These are phyloP conservation scores for Nemania diffusa DNA, from an alignment of 2,329 filamentous ascomycete genomes.

Conservation along the genomic window DNA sequence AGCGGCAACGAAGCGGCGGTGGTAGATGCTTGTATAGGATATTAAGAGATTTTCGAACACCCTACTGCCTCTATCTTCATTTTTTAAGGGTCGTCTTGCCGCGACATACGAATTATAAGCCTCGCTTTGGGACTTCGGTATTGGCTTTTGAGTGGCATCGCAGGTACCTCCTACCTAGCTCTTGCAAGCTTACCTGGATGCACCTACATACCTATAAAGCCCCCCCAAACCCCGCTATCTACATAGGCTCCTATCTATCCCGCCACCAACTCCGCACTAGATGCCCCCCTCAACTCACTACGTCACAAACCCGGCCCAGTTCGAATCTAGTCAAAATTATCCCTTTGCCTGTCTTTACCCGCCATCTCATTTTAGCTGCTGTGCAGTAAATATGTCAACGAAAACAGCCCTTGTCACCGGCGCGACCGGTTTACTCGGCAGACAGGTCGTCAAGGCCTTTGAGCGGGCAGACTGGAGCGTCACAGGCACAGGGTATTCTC, in stretches of 20 bases:
- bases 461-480: slow-evolving; percentile 73
- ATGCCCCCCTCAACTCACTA: slow-evolving; percentile 20
- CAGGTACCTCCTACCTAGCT: background rate
- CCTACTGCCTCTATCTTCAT: background rate
- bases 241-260: background rate
- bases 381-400: slow-evolving; percentile 45
- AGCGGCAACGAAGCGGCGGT: slow-evolving; percentile 55
- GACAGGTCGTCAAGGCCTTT: slow-evolving; percentile 80
- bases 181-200: no score
- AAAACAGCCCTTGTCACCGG: slow-evolving; percentile 80
- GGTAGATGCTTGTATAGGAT: slow-evolving; percentile 44
- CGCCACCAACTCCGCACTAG: background rate
- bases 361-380: background rate
- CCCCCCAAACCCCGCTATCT: background rate
- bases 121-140: background rate
- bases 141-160: background rate
- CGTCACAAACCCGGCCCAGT: slow-evolving; percentile 17
- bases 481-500: slow-evolving; percentile 77
- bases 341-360: background rate
- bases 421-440: slow-evolving; percentile 83
- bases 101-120: background rate
- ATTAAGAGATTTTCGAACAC: background rate
- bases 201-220: no score
- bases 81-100: background rate
- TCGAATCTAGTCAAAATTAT: background rate